Conservation (phyloP, 1,284 basidiomycete species). For the Phylloporus gajari region DNA sequence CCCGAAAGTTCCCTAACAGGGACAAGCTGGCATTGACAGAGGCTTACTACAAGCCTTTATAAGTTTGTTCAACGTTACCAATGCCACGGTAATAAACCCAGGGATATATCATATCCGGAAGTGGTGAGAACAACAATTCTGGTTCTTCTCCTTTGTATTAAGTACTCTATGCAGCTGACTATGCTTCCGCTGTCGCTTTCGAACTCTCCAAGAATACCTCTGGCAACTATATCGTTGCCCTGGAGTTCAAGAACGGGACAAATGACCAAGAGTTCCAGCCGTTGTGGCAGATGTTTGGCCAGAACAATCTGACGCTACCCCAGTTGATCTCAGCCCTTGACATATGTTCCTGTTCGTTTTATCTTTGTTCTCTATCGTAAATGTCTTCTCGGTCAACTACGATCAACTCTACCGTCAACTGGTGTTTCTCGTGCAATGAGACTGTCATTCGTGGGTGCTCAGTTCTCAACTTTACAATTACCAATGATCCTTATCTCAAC, state of each 20-base stretch:
- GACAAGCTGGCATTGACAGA: constrained; percentile 57
- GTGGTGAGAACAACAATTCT: constrained; percentile 38
- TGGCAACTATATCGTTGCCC: constrained; percentile 38
- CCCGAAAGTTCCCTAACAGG: constrained; percentile 37
- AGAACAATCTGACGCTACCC: constrained; percentile 43
- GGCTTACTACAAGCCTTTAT: constrained; percentile 65
- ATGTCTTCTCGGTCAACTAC: constrained; percentile 36
- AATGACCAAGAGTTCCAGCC: constrained; percentile 38
- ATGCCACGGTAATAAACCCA: constrained; percentile 47
- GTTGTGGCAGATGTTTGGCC: constrained; percentile 45
- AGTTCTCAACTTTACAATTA: constrained; percentile 45
- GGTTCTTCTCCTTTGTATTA: constrained; percentile 5
- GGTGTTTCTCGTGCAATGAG: constrained; percentile 49
- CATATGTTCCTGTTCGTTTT: constrained; percentile 29
- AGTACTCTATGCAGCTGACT: constrained; percentile 52
- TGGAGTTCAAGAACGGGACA: constrained; percentile 65
- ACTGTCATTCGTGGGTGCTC: constrained; percentile 46
- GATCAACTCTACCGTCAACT: constrained; percentile 43
- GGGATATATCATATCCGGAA: constrained; percentile 48
- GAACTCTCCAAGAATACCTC: constrained; percentile 49
- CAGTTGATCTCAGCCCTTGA: constrained; percentile 48
- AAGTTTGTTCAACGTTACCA: constrained; percentile 60
- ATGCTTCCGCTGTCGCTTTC: constrained; percentile 57
- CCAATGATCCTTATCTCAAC: constrained; percentile 42
- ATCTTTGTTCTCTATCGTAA: neutral